phyloP scores from a whole-genome alignment of 352 stramenopile genomes.

The Globisporangium recalcitrans region DNA sequence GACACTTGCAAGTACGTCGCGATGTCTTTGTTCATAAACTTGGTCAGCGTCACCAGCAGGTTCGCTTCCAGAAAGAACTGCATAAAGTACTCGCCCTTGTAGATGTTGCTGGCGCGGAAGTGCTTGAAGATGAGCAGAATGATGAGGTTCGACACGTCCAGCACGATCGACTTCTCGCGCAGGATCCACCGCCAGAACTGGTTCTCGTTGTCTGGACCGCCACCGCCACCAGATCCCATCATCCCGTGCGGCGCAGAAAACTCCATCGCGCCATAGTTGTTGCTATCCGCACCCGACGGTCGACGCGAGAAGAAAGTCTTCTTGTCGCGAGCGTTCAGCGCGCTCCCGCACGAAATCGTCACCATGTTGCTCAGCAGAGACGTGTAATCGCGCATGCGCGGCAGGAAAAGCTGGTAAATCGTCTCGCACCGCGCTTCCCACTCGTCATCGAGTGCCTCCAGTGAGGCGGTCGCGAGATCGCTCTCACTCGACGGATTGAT shows the following conservation, averaged over 20 bases:
- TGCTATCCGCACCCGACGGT: constrained; percentile 44
- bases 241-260: constrained; percentile 30
- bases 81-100: constrained; percentile 76
- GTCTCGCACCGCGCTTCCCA: constrained; percentile 64
- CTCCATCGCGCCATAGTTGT: constrained; percentile 29
- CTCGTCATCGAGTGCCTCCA: constrained; percentile 61
- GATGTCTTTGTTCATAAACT: constrained; percentile 87
- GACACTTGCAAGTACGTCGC: constrained; percentile 72
- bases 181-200: constrained; percentile 82
- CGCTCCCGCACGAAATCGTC: constrained; percentile 57
- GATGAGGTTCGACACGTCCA: constrained; percentile 62
- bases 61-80: constrained; percentile 80
- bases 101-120: constrained; percentile 62
- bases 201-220: constrained; percentile 41
- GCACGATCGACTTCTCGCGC: constrained; percentile 71
- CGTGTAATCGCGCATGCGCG: constrained; percentile 67
- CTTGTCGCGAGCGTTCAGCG: constrained; percentile 70
- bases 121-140: constrained; percentile 77
- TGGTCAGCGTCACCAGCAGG: constrained; percentile 63
- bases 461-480: constrained; percentile 36
- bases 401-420: constrained; percentile 66
- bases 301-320: constrained; percentile 73
- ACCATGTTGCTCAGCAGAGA: constrained; percentile 64
- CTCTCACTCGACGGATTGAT: constrained; percentile 32
- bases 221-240: neutral